Percentiles rank a stretch among this genome's conserved stretches.
Conservation (phyloP, 352 stramenopile genomes). For the Pythium periplocum region DNA sequence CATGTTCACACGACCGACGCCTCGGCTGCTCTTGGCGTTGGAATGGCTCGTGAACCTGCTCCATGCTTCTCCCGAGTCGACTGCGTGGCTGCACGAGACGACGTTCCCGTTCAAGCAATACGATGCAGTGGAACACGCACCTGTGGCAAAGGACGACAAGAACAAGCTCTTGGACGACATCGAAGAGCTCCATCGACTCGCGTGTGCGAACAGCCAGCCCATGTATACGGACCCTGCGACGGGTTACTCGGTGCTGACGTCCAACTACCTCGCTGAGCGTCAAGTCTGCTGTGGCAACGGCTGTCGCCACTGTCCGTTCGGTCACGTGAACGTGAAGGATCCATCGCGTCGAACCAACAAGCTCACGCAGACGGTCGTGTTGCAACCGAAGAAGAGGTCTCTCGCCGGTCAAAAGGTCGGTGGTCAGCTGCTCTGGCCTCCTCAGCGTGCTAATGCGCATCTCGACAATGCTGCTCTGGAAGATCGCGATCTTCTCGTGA, state of each 20-base stretch:
- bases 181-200: conserved; percentile 61
- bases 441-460: conserved; percentile 5
- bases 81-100: conserved; percentile 22
- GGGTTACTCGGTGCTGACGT: conserved; percentile 87
- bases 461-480: conserved; percentile 7
- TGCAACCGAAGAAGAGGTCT: conserved; percentile 17
- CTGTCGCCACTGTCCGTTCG: conserved; percentile 89
- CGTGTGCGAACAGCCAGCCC: conserved; percentile 55
- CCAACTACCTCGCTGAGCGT: conserved; percentile 58
- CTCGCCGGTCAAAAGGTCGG: conserved; percentile 12
- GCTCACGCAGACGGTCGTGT: conserved; percentile 15
- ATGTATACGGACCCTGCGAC: conserved; percentile 84
- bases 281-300: conserved; percentile 88
- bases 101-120: conserved; percentile 40
- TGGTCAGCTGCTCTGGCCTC: conserved; percentile 28
- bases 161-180: conserved; percentile 33
- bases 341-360: conserved; percentile 32
- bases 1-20: conserved; percentile 69
- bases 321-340: conserved; percentile 74
- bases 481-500: conserved; percentile 51
- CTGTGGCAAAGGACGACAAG: not conserved
- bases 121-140: conserved; percentile 8
- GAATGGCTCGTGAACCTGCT: conserved; percentile 53
- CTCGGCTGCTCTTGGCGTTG: conserved; percentile 41
- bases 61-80: conserved; percentile 18